Base-by-base conservation (phyloP, 148 eudicot species). In the Camellia lanceoleosa region DNA sequence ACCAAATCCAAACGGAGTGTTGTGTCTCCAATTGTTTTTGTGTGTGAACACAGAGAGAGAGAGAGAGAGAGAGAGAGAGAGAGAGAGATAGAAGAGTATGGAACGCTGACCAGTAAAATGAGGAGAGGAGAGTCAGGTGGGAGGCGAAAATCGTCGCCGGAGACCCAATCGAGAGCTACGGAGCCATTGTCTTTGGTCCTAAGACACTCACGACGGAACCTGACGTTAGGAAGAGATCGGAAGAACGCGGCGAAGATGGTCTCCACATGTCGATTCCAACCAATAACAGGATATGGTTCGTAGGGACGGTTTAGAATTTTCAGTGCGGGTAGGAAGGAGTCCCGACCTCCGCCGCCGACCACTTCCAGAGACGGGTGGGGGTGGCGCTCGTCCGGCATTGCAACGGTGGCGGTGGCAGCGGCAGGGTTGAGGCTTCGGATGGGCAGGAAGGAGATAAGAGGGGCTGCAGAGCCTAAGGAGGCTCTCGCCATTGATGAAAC, bases 81-180 rank as follows among this genome's bases (percentile, higher is more conserved):
- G 30, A 23, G 30, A 64, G 46, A 68, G 3, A 75, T 14, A 20
- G 43, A 43, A 18, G 18, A 74, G 11, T 5, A 38, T 7, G 63
- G 61, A 42, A 38, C 14, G 80, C 91, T 73, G 59, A 95, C 98
- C 61, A 96, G 92, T 75, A 96, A 70, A 78, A 96, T 90, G 81
- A 93, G 84, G 3, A 88, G 16, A 5, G 99, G 99, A 62, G 98
- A 80, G 15, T 87, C 75, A 1, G 84, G 65, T 4, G 92, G 87
- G 43, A 96, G 81, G 4, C 12, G 46, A 0, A 61, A 72, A 47
- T 87, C 86, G 74, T 96, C 99, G 4, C 94, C 97, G 71, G 92
- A 81, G 55, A 96, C 91, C 99, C 99, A 96, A 86, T 96, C 99
- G 80, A 96, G 97, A 43, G 98, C 89, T n/a, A 96, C 86, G 69